These are phyloP conservation scores for Vigna reflexopilosa DNA, from an alignment of 306 rosid genomes.

Conservation along the genomic window DNA sequence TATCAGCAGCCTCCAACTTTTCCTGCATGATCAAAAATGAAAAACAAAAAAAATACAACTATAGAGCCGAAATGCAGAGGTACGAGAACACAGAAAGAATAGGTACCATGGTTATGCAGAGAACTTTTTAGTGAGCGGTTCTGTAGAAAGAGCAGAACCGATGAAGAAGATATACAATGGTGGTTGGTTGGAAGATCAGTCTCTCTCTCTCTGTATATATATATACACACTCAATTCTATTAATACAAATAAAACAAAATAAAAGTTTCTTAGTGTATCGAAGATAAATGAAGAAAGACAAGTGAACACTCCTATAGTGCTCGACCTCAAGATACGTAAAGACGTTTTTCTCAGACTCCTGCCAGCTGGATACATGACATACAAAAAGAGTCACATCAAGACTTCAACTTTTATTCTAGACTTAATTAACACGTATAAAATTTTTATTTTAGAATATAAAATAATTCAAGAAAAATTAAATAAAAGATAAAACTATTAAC, in stretches of 20 bases:
- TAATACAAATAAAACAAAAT: neutral
- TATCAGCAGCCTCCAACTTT: conserved; percentile 46
- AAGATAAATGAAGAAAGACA: neutral
- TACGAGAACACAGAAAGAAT: neutral
- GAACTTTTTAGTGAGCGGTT: conserved; percentile 6
- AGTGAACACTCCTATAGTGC: neutral
- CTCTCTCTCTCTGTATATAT: conserved; percentile 30
- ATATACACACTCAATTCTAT: conserved; percentile 41
- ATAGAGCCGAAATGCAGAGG: conserved; percentile 6
- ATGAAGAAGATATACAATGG: conserved; percentile 13
- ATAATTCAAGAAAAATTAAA: too few species aligned
- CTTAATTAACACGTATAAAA: too few species aligned
- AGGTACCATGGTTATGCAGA: conserved; percentile 54
- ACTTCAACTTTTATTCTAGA: too few species aligned
- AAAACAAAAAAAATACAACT: neutral
- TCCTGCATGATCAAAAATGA: conserved; percentile 50
- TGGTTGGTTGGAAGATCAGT: conserved; percentile 19
- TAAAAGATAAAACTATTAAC: too few species aligned
- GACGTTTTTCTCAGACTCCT: too few species aligned
- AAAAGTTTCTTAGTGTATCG: neutral
- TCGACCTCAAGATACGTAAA: neutral
- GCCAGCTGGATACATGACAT: too few species aligned
- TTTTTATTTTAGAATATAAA: too few species aligned
- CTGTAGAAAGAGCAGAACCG: conserved; percentile 37
- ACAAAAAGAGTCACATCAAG: too few species aligned